Percentiles rank a stretch among this genome's conserved stretches.
Conservation (phyloP, 2,329 filamentous ascomycete genomes). For the Phialophora chinensis region DNA sequence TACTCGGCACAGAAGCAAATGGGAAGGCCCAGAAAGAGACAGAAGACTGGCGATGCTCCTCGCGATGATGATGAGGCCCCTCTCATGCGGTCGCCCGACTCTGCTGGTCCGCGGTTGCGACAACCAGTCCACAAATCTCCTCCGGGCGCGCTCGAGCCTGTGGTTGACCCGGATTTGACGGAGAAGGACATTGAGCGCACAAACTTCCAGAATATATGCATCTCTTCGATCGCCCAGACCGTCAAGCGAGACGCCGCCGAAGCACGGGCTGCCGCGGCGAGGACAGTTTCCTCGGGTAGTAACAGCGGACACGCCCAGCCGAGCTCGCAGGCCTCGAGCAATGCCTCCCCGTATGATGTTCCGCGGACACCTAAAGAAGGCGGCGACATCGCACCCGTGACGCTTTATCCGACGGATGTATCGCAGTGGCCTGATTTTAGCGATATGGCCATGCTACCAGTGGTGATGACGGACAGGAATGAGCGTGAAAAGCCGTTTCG, state of each 20-base stretch:
- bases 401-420: slow-evolving; percentile 42
- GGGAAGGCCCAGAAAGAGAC: slow-evolving; percentile 54
- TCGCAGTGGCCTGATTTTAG: slow-evolving; percentile 52
- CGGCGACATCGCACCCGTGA: slow-evolving; percentile 9
- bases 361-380: slow-evolving; percentile 28
- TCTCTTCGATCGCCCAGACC: slow-evolving; percentile 29
- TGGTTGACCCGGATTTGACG: slow-evolving; percentile 29
- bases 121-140: slow-evolving; percentile 10
- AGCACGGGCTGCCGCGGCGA: slow-evolving; percentile 1
- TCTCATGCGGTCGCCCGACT: neutral
- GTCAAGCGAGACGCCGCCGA: slow-evolving; percentile 24
- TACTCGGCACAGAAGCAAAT: slow-evolving; percentile 57
- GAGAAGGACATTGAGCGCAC: slow-evolving; percentile 30
- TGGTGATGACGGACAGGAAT: slow-evolving; percentile 33
- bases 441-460: slow-evolving; percentile 38
- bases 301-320: slow-evolving; percentile 1
- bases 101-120: neutral
- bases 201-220: slow-evolving; percentile 38
- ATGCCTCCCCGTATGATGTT: slow-evolving; percentile 26
- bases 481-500: slow-evolving; percentile 18
- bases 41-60: slow-evolving; percentile 41
- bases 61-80: slow-evolving; percentile 33
- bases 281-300: slow-evolving; percentile 2
- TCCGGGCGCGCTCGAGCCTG: slow-evolving; percentile 15
- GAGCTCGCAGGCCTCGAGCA: slow-evolving; percentile 15